phyloP scores from a whole-genome alignment of 1,284 basidiomycete species.

The Neolentinus lepideus region DNA sequence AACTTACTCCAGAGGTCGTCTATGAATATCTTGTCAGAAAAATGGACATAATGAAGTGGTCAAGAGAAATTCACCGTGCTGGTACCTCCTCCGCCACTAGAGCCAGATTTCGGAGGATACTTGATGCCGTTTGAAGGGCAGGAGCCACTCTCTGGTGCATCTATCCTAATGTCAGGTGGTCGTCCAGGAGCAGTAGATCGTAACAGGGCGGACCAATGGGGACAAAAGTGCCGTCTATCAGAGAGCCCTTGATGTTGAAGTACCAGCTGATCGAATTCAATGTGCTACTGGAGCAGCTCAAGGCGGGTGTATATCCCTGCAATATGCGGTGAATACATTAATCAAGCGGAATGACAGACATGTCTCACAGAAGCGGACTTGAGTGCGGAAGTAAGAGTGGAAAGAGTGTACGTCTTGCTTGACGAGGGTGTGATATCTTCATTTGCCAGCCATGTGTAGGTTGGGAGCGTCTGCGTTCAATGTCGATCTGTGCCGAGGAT shows the following conservation, averaged over 20 bases:
- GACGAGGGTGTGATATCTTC: conserved; percentile 65
- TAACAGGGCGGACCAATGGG: conserved; percentile 40
- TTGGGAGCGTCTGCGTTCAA: conserved; percentile 47
- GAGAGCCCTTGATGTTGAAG: conserved; percentile 59
- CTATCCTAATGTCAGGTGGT: conserved; percentile 23
- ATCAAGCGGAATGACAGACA: conserved; percentile 5
- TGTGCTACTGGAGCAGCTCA: conserved; percentile 42
- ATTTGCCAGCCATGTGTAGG: conserved; percentile 63
- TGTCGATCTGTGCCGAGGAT: not conserved
- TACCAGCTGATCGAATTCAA: conserved; percentile 59
- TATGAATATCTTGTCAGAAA: not conserved
- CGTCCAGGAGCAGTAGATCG: not conserved
- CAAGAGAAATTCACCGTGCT: not conserved
- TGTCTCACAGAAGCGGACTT: conserved; percentile 38
- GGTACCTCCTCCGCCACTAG: conserved; percentile 8
- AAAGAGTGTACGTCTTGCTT: conserved; percentile 49
- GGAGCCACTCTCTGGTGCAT: conserved; percentile 40
- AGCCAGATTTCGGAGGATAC: conserved; percentile 53
- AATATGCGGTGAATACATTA: conserved; percentile 6
- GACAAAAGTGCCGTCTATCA: conserved; percentile 58
- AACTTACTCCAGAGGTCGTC: not conserved
- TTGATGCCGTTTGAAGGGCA: conserved; percentile 54
- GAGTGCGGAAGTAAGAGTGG: conserved; percentile 50
- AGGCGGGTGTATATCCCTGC: conserved; percentile 44
- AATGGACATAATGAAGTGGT: not conserved